Evolutionary conservation across 1,139 yeast genomes (phyloP).

Genomic region (Pichia norvegensis): DNA sequence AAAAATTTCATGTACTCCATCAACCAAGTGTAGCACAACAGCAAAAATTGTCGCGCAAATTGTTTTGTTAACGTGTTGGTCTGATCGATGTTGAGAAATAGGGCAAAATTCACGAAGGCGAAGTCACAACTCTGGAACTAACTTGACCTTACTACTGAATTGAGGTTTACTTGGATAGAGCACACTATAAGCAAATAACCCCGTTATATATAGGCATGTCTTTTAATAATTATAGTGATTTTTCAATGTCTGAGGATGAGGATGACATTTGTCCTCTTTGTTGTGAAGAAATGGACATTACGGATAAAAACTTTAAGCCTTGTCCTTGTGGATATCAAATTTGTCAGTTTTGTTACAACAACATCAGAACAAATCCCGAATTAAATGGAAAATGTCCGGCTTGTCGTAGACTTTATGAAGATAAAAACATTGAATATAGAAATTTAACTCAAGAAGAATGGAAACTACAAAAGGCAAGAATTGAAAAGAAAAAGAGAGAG

Average conservation of each 20-base stretch:
- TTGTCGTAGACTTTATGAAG: constrained; percentile 90
- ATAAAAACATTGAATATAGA: constrained; percentile 83
- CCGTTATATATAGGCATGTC: constrained; percentile 21
- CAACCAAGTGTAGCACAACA: too few species aligned
- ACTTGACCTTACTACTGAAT: not conserved
- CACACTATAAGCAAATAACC: not conserved
- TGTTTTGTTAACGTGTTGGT: too few species aligned
- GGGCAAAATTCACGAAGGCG: not conserved
- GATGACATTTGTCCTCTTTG: constrained; percentile 88
- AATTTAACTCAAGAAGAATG: constrained; percentile 79
- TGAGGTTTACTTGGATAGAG: too few species aligned
- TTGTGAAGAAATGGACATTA: constrained; percentile 94
- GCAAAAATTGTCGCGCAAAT: not conserved
- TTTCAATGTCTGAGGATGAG: constrained; percentile 60
- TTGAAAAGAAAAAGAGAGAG: constrained; percentile 75
- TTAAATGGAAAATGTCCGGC: constrained; percentile 96
- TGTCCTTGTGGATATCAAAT: constrained; percentile 99
- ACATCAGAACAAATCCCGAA: constrained; percentile 91
- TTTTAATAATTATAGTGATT: constrained; percentile 31
- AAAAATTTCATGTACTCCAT: not conserved
- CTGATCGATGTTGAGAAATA: too few species aligned
- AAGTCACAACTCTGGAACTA: not conserved
- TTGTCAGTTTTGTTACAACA: constrained; percentile 96
- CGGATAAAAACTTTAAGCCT: constrained; percentile 94
- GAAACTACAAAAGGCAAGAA: constrained; percentile 68